Evolutionary conservation across 345 rosid genomes (phyloP).

Genomic region (Salix exigua): DNA sequence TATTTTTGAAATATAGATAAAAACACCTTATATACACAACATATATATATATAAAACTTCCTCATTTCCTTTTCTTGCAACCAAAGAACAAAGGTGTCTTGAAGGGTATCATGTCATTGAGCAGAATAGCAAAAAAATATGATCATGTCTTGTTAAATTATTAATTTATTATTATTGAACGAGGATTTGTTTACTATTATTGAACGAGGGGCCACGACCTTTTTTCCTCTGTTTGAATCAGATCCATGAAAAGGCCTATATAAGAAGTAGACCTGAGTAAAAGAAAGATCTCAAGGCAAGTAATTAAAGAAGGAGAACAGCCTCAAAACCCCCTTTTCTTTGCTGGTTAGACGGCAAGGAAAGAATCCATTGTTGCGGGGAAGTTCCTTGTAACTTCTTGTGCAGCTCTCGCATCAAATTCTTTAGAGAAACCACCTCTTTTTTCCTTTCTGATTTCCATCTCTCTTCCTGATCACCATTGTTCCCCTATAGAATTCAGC

Average conservation of each 20-base stretch:
- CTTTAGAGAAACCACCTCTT: neutral
- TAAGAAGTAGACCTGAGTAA: slow-evolving; percentile 15
- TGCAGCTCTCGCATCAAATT: neutral
- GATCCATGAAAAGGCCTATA: slow-evolving; percentile 20
- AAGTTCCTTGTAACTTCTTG: slow-evolving; percentile 30
- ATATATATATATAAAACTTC: too few species aligned
- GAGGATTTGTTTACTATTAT: neutral
- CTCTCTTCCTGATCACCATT: neutral
- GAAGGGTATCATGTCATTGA: neutral
- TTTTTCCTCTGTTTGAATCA: slow-evolving; percentile 19
- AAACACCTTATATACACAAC: too few species aligned
- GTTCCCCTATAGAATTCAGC: neutral
- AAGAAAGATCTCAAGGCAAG: slow-evolving; percentile 15
- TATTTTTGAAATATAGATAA: too few species aligned
- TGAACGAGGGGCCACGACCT: slow-evolving; percentile 16
- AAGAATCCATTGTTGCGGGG: slow-evolving; percentile 31
- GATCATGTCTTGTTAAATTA: neutral
- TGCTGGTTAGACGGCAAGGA: slow-evolving; percentile 40
- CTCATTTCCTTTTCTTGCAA: slow-evolving; percentile 11
- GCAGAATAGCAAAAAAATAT: neutral
- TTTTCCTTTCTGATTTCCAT: neutral
- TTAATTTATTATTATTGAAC: too few species aligned
- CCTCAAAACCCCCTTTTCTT: slow-evolving; percentile 21
- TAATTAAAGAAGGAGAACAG: slow-evolving; percentile 6
- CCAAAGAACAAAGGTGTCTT: neutral